Evolutionary conservation across 257 asterid genomes (phyloP).

Genomic region (Solanum chiquidenum): DNA sequence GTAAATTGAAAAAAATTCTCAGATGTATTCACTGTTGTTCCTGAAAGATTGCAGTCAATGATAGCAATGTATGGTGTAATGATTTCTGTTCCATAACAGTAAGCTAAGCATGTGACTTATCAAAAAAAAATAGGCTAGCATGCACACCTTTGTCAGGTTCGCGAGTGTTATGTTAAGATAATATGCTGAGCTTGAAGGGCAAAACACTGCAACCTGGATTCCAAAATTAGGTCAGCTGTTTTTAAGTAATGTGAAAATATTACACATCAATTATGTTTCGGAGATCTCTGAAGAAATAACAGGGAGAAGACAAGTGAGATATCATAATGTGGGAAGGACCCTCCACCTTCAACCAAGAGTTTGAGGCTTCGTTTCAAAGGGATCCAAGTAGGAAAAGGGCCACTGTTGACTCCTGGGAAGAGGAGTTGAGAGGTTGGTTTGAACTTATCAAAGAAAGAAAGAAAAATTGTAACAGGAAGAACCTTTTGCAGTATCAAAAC

Average conservation of each 20-base stretch:
- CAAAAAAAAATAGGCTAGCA: background rate
- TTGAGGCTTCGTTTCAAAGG: background rate
- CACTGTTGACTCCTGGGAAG: background rate
- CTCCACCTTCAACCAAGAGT: background rate
- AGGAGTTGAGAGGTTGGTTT: background rate
- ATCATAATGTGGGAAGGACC: background rate
- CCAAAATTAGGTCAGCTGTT: constrained; percentile 10
- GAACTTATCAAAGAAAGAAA: background rate
- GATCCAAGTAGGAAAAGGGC: background rate
- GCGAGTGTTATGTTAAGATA: constrained; percentile 66
- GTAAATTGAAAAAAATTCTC: background rate
- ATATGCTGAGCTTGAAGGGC: constrained; percentile 48
- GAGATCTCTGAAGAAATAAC: background rate
- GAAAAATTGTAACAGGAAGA: background rate
- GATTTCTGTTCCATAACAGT: background rate
- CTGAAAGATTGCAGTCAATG: background rate
- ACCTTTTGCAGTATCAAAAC: constrained; percentile 77
- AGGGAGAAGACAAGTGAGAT: background rate
- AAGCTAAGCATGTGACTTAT: background rate
- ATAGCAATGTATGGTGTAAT: background rate
- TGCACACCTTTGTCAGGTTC: constrained; percentile 58
- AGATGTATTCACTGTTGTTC: background rate
- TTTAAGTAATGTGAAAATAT: background rate
- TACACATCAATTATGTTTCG: background rate
- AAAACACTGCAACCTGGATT: constrained; percentile 71